Evolutionary conservation across 768 basidiomycete genomes (phyloP).

Genomic region (Melanogaster broomeanus): DNA sequence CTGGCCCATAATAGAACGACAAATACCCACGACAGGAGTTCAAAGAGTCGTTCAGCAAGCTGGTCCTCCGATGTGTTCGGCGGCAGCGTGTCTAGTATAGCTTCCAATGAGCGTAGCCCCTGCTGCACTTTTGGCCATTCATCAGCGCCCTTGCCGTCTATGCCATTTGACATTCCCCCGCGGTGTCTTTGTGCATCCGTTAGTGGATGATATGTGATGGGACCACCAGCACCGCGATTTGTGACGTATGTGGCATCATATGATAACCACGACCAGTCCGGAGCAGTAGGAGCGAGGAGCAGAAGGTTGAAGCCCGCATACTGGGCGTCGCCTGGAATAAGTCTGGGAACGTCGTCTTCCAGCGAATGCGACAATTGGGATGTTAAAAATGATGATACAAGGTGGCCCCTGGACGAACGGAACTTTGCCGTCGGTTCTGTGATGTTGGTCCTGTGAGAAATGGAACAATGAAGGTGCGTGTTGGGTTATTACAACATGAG

Average conservation of each 20-base stretch:
- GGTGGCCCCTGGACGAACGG: conserved; percentile 63
- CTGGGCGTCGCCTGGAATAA: conserved; percentile 47
- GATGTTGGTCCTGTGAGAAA: conserved; percentile 77
- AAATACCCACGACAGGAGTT: conserved; percentile 65
- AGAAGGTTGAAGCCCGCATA: conserved; percentile 86
- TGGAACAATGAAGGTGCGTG: too few relatives aligned
- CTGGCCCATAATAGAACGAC: not conserved
- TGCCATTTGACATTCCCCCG: conserved; percentile 74
- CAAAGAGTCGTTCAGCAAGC: conserved; percentile 61
- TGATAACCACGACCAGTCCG: conserved; percentile 25
- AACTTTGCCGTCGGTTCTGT: conserved; percentile 59
- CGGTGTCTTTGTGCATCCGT: conserved; percentile 46
- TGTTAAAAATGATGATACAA: conserved; percentile 68
- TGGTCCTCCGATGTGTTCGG: conserved; percentile 47
- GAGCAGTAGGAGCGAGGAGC: conserved; percentile 50
- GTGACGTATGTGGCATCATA: conserved; percentile 63
- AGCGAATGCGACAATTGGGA: conserved; percentile 49
- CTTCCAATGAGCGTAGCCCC: conserved; percentile 50
- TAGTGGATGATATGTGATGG: conserved; percentile 55
- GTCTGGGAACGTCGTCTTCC: conserved; percentile 47
- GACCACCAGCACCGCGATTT: conserved; percentile 71
- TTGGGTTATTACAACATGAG: not conserved
- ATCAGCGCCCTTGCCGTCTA: conserved; percentile 60
- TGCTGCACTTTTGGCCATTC: conserved; percentile 76
- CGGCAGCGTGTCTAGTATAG: conserved; percentile 40